Conservation (phyloP, 306 rosid genomes). For the Rosa multiflora region DNA sequence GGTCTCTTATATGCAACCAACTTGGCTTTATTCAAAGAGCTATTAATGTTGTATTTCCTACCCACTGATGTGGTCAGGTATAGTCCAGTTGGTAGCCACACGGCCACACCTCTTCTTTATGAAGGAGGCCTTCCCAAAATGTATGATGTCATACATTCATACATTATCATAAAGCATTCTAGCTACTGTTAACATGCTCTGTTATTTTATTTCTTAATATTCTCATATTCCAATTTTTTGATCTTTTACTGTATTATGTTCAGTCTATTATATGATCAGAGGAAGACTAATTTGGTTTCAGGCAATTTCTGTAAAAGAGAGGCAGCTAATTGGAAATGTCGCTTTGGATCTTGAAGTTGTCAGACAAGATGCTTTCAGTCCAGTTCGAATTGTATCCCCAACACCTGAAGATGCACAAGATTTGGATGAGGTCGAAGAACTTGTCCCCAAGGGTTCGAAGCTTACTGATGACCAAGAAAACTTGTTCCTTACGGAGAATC, state of each 20-base stretch:
- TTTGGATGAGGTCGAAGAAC: slow-evolving; percentile 23
- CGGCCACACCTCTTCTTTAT: neutral
- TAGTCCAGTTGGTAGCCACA: neutral
- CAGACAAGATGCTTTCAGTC: slow-evolving; percentile 46
- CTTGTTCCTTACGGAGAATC: slow-evolving; percentile 31
- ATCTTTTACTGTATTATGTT: slow-evolving; percentile 10
- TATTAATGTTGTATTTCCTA: neutral
- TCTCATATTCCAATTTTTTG: neutral
- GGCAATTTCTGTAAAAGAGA: slow-evolving; percentile 84
- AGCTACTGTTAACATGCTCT: neutral
- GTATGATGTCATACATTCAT: neutral
- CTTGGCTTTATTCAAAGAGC: too few species aligned
- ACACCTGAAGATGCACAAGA: slow-evolving; percentile 43
- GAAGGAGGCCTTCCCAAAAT: neutral
- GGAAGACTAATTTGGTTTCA: slow-evolving; percentile 45
- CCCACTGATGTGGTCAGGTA: neutral
- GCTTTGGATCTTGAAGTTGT: slow-evolving; percentile 51
- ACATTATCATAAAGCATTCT: neutral
- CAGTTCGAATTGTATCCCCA: slow-evolving; percentile 67
- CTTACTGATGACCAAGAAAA: slow-evolving; percentile 35
- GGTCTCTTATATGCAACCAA: neutral
- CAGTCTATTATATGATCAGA: slow-evolving; percentile 19
- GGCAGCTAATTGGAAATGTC: slow-evolving; percentile 69
- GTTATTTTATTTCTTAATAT: neutral
- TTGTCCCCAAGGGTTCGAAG: slow-evolving; percentile 26